A percentile compares a stretch with the other conserved stretches of the same genome.
Evolutionary conservation across 768 basidiomycete genomes (phyloP).

Genomic region (Lentinula sp.): DNA sequence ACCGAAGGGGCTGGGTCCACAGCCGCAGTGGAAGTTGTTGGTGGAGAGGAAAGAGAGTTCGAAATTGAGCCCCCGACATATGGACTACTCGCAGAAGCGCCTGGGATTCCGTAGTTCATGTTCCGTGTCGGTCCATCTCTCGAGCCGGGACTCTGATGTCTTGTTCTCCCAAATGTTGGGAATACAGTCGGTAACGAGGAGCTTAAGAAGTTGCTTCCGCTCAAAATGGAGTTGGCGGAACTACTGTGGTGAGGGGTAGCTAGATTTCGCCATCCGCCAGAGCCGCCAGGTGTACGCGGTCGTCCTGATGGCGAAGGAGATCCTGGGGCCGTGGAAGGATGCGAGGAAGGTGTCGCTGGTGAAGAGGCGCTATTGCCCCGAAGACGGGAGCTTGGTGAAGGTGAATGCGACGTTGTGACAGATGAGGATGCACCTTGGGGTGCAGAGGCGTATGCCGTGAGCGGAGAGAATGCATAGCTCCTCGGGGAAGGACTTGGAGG

Average conservation of each 20-base stretch:
- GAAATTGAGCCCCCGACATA: background rate
- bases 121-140: background rate
- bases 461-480: slow-evolving; percentile 11
- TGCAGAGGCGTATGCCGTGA: slow-evolving; percentile 14
- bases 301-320: slow-evolving; percentile 14
- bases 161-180: background rate
- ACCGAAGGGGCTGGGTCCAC: background rate
- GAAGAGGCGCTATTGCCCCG: slow-evolving; percentile 6
- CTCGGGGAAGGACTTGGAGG: slow-evolving; percentile 14
- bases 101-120: background rate
- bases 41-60: slow-evolving; percentile 4
- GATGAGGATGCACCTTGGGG: background rate
- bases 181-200: background rate
- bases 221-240: background rate
- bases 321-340: slow-evolving; percentile 12
- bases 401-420: background rate
- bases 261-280: background rate
- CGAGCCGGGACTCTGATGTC: background rate
- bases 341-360: slow-evolving; percentile 10
- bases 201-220: background rate
- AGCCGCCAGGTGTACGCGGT: background rate
- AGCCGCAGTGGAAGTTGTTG: background rate
- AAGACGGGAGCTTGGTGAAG: background rate
- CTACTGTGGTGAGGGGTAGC: background rate
- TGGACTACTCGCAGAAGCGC: background rate